Conservation (phyloP, 139 green algal genomes). For the Zygnema cylindricum region DNA sequence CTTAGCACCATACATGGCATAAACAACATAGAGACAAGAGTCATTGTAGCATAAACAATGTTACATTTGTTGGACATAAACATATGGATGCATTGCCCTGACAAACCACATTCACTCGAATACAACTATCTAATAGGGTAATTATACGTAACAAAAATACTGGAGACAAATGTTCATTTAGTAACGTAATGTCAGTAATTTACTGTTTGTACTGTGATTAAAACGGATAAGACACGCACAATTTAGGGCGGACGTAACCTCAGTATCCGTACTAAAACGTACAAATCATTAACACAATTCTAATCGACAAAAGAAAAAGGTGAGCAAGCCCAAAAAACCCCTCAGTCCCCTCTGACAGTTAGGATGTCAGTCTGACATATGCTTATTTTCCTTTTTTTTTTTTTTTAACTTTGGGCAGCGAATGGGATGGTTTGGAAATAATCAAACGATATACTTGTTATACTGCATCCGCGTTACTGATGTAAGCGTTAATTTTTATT, state of each 20-base stretch:
- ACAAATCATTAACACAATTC: no score
- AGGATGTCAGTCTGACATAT: no score
- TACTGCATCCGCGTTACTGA: no score
- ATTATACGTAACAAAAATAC: not conserved
- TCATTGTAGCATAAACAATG: conserved; percentile 16
- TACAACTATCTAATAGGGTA: not conserved
- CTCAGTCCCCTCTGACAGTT: no score
- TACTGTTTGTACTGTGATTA: not conserved
- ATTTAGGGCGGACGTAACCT: not conserved
- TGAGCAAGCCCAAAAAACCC: no score
- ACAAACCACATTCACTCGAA: not conserved
- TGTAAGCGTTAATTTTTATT: no score
- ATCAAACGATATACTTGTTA: no score
- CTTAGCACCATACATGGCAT: not conserved
- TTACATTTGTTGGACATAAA: not conserved
- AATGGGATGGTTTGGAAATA: no score
- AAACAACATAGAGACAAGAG: not conserved
- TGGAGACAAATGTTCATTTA: conserved; percentile 1
- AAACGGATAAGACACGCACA: not conserved
- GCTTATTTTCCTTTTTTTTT: no score
- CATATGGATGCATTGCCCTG: not conserved
- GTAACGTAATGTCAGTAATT: not conserved
- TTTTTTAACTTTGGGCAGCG: no score
- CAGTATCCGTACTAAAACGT: no score
- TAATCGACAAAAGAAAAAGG: no score